These are phyloP conservation scores for Naganishia liquefaciens DNA, from an alignment of 1,284 basidiomycete genomes.

Conservation along the genomic window DNA sequence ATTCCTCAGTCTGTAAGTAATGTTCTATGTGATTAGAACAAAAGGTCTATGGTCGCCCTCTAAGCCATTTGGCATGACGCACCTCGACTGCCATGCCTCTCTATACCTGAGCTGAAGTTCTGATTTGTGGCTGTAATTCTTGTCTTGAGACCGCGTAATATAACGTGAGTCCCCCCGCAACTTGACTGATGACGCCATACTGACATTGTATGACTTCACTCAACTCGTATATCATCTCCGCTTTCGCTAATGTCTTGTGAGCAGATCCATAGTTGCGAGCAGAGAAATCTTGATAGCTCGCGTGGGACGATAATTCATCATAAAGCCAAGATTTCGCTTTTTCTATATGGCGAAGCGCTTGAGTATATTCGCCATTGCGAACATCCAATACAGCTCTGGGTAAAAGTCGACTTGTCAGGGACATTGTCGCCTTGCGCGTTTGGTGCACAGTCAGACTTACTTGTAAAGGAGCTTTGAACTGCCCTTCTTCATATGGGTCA, in stretches of 20 bases:
- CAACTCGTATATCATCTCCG: constrained; percentile 47
- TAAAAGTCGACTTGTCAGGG: not conserved
- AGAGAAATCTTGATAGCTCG: constrained; percentile 38
- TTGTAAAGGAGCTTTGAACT: constrained; percentile 50
- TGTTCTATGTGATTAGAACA: constrained; percentile 17
- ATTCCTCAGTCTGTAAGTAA: constrained; percentile 42
- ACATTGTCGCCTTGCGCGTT: not conserved
- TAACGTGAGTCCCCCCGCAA: not conserved
- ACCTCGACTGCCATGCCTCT: constrained; percentile 33
- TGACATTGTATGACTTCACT: constrained; percentile 45
- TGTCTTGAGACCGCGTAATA: constrained; percentile 34
- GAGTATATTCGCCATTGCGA: constrained; percentile 41
- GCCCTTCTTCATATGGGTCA: constrained; percentile 48
- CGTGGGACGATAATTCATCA: constrained; percentile 44
- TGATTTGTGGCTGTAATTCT: constrained; percentile 32
- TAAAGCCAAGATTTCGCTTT: constrained; percentile 47
- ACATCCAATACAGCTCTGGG: constrained; percentile 48
- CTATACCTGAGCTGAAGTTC: constrained; percentile 25
- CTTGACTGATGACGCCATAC: constrained; percentile 30
- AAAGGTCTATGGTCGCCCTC: constrained; percentile 36
- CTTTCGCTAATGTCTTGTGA: constrained; percentile 46
- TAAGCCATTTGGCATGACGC: constrained; percentile 13
- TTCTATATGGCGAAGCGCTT: constrained; percentile 45
- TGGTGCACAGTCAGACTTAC: constrained; percentile 22
- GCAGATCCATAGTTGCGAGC: constrained; percentile 39